These are phyloP conservation scores for Kazachstania viticola DNA, from an alignment of 805 yeast species.

Conservation along the genomic window DNA sequence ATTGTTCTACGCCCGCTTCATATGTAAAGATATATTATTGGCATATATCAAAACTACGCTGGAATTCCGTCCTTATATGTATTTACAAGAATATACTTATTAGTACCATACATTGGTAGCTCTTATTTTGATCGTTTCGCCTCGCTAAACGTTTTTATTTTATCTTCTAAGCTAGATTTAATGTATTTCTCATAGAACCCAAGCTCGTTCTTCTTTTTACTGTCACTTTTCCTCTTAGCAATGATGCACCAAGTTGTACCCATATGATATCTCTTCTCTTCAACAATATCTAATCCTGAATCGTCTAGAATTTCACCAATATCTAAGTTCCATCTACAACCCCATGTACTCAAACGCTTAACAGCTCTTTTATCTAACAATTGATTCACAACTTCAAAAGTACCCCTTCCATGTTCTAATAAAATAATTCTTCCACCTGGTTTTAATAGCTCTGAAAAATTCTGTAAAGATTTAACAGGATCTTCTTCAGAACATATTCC, in stretches of 20 bases:
- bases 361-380: constrained; percentile 76
- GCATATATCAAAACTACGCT: too few species aligned
- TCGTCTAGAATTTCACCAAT: constrained; percentile 77
- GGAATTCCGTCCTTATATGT: too few species aligned
- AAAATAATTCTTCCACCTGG: constrained; percentile 86
- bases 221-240: constrained; percentile 64
- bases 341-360: constrained; percentile 82
- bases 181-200: constrained; percentile 41
- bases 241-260: constrained; percentile 88
- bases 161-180: constrained; percentile 27
- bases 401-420: constrained; percentile 87
- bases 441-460: constrained; percentile 59
- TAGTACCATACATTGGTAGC: too few species aligned
- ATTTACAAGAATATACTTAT: too few species aligned
- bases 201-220: constrained; percentile 33
- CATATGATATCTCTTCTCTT: constrained; percentile 70
- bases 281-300: constrained; percentile 74
- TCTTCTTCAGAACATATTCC: constrained; percentile 94
- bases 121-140: too few species aligned
- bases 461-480: constrained; percentile 70
- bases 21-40: too few species aligned
- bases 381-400: constrained; percentile 64
- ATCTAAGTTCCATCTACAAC: constrained; percentile 95
- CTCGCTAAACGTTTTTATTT: constrained; percentile 7
- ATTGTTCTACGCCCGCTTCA: too few species aligned